Conservation (phyloP, 441 rosid species). For the Bocquillonia castaneifolia region DNA sequence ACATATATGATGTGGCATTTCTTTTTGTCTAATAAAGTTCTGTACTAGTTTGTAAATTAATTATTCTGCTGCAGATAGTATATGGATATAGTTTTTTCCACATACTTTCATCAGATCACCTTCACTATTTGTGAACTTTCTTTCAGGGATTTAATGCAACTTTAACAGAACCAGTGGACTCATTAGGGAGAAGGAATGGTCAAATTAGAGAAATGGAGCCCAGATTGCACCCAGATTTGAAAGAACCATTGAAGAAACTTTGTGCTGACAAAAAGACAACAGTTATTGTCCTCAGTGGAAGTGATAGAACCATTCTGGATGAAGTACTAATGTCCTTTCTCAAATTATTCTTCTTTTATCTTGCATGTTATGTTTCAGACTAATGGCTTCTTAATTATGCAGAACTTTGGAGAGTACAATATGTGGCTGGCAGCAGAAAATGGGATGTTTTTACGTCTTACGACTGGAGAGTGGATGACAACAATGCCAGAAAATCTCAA, state of each 20-base stretch:
- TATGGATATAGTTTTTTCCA: background rate
- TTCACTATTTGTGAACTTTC: background rate
- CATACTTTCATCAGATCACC: background rate
- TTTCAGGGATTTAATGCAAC: constrained; percentile 69
- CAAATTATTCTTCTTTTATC: background rate
- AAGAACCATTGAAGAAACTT: constrained; percentile 50
- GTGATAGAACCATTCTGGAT: constrained; percentile 60
- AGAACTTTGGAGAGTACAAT: constrained; percentile 64
- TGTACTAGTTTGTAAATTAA: background rate
- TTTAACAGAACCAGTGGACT: constrained; percentile 55
- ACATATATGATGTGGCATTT: background rate
- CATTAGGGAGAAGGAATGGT: constrained; percentile 49
- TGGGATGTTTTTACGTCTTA: constrained; percentile 69
- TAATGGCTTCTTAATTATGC: constrained; percentile 26
- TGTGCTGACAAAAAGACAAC: constrained; percentile 54
- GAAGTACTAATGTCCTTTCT: constrained; percentile 41
- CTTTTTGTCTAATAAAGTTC: background rate
- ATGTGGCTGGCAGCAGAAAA: constrained; percentile 88
- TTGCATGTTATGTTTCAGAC: constrained; percentile 13
- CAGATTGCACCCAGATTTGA: constrained; percentile 51
- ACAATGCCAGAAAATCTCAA: constrained; percentile 78
- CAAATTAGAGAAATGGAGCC: constrained; percentile 74
- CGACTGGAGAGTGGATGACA: constrained; percentile 71
- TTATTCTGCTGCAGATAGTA: background rate
- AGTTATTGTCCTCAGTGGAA: constrained; percentile 63